phyloP scores from a whole-genome alignment of 192 early-diverging fungal species.

The Backusella sp. region DNA sequence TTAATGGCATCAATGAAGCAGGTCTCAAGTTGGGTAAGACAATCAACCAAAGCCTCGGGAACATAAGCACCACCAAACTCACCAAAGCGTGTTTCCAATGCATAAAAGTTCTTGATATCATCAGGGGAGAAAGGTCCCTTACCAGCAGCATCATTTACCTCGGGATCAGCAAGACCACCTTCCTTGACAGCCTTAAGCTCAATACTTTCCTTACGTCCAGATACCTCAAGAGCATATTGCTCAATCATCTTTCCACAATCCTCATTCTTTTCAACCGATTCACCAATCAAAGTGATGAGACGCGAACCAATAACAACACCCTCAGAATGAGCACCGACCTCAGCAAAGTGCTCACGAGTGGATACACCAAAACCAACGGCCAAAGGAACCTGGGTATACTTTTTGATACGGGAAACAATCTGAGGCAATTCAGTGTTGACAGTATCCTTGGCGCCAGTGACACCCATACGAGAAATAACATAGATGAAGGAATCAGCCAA shows the following conservation, averaged over 20 bases:
- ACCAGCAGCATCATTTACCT: slow-evolving; percentile 17
- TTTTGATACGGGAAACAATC: slow-evolving; percentile 75
- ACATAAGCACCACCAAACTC: slow-evolving; percentile 97
- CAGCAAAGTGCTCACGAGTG: slow-evolving; percentile 82
- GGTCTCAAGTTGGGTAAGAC: slow-evolving; percentile 83
- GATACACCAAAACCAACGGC: slow-evolving; percentile 98
- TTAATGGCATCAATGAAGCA: slow-evolving; percentile 79
- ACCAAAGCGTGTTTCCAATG: slow-evolving; percentile 81
- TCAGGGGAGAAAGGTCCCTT: slow-evolving; percentile 10
- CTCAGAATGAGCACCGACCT: slow-evolving; percentile 85
- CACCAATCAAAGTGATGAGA: slow-evolving; percentile 81
- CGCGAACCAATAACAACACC: slow-evolving; percentile 96
- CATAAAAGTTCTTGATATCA: slow-evolving; percentile 39
- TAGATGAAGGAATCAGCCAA: slow-evolving; percentile 95
- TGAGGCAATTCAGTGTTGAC: slow-evolving; percentile 70
- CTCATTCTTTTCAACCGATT: slow-evolving; percentile 38
- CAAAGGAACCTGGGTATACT: slow-evolving; percentile 78
- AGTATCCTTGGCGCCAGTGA: slow-evolving; percentile 79
- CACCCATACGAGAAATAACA: slow-evolving; percentile 90
- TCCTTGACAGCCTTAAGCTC: slow-evolving; percentile 43
- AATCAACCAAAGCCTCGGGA: slow-evolving; percentile 96
- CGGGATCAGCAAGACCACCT: slow-evolving; percentile 25
- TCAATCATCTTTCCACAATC: slow-evolving; percentile 42
- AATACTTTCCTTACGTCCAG: slow-evolving; percentile 35
- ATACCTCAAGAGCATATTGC: slow-evolving; percentile 48